Percentiles rank a stretch among this genome's conserved stretches.
Conservation (phyloP, 257 asterid genomes). For the Haberlea rhodopensis region DNA sequence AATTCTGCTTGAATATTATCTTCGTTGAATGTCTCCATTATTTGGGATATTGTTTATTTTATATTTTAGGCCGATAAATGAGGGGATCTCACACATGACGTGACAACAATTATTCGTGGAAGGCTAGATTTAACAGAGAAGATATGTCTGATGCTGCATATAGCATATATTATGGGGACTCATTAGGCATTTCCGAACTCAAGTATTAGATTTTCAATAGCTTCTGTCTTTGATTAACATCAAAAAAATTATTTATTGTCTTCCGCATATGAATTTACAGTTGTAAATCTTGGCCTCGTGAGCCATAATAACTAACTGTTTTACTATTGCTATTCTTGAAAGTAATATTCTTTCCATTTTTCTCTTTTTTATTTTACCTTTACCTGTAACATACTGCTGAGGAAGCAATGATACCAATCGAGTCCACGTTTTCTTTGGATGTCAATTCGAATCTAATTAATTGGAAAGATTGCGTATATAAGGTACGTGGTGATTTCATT, state of each 20-base stretch:
- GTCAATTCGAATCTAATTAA: slow-evolving; percentile 95
- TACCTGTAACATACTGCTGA: slow-evolving; percentile 80
- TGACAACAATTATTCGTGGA: slow-evolving; percentile 95
- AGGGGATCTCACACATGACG: slow-evolving; percentile 96
- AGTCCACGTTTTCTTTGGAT: slow-evolving; percentile 94
- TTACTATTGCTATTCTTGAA: slow-evolving; percentile 12
- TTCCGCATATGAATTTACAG: background rate
- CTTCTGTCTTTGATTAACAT: too few relatives aligned
- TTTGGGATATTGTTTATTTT: slow-evolving; percentile 18
- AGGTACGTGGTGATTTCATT: too few relatives aligned
- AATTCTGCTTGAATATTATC: slow-evolving; percentile 11
- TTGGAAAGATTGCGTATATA: too few relatives aligned
- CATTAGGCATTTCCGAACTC: background rate
- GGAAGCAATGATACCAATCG: slow-evolving; percentile 99
- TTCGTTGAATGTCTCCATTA: slow-evolving; percentile 5
- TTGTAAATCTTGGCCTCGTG: background rate
- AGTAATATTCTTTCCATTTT: slow-evolving; percentile 6
- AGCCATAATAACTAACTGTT: background rate
- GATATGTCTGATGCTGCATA: slow-evolving; percentile 38
- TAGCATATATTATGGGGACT: background rate
- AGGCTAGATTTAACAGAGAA: slow-evolving; percentile 95
- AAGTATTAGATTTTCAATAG: too few relatives aligned
- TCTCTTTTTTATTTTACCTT: slow-evolving; percentile 18
- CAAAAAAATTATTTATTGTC: too few relatives aligned
- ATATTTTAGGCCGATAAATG: slow-evolving; percentile 86